Conservation (phyloP, 106 monocot species). For the Triglochin maritima region DNA sequence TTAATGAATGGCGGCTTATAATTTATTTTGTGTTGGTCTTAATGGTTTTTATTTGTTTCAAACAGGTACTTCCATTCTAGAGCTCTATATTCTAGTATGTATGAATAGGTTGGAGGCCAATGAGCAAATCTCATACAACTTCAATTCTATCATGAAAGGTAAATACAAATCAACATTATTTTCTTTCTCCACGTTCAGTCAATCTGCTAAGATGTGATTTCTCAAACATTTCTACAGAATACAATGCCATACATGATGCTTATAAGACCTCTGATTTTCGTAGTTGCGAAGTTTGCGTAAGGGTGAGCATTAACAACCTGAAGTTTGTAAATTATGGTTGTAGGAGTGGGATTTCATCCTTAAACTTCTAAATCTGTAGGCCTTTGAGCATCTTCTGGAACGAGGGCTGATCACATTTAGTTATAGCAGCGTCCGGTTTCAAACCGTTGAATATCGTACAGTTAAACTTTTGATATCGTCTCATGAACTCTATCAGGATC, state of each 20-base stretch:
- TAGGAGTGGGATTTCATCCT: background rate
- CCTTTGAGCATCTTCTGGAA: constrained; percentile 82
- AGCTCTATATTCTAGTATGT: constrained; percentile 89
- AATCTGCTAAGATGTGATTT: background rate
- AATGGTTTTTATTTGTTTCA: constrained; percentile 6
- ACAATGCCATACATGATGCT: constrained; percentile 65
- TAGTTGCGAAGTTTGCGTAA: constrained; percentile 38
- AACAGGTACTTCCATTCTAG: constrained; percentile 69
- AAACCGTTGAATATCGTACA: constrained; percentile 62
- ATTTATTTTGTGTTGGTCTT: background rate
- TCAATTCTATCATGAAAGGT: constrained; percentile 87
- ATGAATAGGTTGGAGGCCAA: constrained; percentile 70
- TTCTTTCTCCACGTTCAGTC: too few species aligned
- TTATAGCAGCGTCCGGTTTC: constrained; percentile 37
- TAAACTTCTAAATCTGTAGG: constrained; percentile 33
- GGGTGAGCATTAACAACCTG: constrained; percentile 28
- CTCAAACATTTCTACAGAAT: constrained; percentile 36
- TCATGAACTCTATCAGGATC: constrained; percentile 46
- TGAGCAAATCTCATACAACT: constrained; percentile 69
- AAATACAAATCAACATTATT: too few species aligned
- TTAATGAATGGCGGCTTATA: background rate
- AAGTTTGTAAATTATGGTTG: background rate
- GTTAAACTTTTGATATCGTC: constrained; percentile 61
- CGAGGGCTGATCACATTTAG: constrained; percentile 52
- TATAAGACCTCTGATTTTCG: constrained; percentile 79